Evolutionary conservation across 805 yeast genomes (phyloP), one percentile per base, ranked within the genome.

Genomic region (Saccharomycodes ludwigii): DNA sequence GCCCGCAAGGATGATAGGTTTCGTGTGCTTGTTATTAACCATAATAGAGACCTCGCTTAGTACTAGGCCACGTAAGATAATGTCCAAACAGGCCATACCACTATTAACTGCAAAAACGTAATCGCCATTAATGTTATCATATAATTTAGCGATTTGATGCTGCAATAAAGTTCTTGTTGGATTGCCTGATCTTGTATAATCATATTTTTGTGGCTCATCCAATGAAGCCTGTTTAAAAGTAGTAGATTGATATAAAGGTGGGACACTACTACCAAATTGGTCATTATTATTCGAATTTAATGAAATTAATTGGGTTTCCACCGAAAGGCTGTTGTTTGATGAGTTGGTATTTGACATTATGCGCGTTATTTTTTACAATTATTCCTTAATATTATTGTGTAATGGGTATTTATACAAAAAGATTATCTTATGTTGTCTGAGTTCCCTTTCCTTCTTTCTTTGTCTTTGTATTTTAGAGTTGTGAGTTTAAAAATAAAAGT

Each of bases 61-160:
- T 19, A 46, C 42, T 39, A 85, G 63, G 31, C 80, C 59, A 27
- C 93, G 68, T 24, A 81, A 68, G 35, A 86, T 77, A 19, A 84
- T 86, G 50, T 88, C 96, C 40, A 83, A 62, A 34, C 94, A 85
- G 3, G 93, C 78, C 97, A 86, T 86, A 17, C 97, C 97, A 29
- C 85, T 73, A 30, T 85, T 73, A 8, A 85, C 94, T 4, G 93
- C 94, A 46, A 69, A 77, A 1, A 83, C 74, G 30, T 76, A 68
- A 18, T 68, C 57, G n/a, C 93, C 86, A 44, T 69, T 70, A 77
- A 84, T 83, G 14, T 25, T 27, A 13, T 36, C 42, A 30, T 47
- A 47, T 43, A 86, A 67, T 40, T 73, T 71, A 22, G 82, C 77
- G 46, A 86, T 50, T 45, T 86, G 93, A 29, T 69, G 63, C 54